These are phyloP conservation scores for Hirsutella minnesotensis DNA, from an alignment of 2,329 filamentous ascomycete genomes.

Conservation along the genomic window DNA sequence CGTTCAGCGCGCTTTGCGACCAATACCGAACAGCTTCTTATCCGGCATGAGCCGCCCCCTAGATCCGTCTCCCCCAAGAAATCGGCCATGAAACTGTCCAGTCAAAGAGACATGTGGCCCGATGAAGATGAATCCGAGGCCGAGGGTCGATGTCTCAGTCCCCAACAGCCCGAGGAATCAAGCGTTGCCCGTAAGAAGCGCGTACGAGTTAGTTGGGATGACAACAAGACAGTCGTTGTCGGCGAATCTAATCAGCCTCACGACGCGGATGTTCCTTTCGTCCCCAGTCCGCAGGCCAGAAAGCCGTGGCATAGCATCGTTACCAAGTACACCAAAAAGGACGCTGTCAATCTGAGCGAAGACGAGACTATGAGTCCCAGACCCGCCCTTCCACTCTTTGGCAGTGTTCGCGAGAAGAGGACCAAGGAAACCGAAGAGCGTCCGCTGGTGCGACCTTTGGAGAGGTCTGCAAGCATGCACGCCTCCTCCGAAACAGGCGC, in stretches of 20 bases:
- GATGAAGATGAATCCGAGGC: constrained; percentile 35
- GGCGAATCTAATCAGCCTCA: constrained; percentile 30
- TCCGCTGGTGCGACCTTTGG: constrained; percentile 42
- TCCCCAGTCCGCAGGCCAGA: constrained; percentile 23
- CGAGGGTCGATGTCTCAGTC: constrained; percentile 18
- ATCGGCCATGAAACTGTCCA: constrained; percentile 57
- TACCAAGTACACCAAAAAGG: constrained; percentile 36
- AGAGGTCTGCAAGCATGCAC: constrained; percentile 13
- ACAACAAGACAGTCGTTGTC: constrained; percentile 44
- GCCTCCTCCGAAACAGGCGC: constrained; percentile 2
- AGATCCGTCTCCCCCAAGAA: constrained; percentile 67
- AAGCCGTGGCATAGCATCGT: constrained; percentile 41
- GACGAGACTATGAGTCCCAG: constrained; percentile 63
- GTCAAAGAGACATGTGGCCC: constrained; percentile 40
- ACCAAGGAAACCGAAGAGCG: constrained; percentile 40
- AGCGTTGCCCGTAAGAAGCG: constrained; percentile 44
- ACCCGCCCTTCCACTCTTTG: constrained; percentile 62
- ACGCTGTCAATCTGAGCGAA: constrained; percentile 36
- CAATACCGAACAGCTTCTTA: constrained; percentile 38
- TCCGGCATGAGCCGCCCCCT: constrained; percentile 57
- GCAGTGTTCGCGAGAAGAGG: constrained; percentile 57
- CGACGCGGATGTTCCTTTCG: constrained; percentile 26
- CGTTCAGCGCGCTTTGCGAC: constrained; percentile 56
- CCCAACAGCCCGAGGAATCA: constrained; percentile 23
- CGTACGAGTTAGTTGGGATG: constrained; percentile 69